phyloP scores from a whole-genome alignment of 768 basidiomycete genomes.

The Leccinum variicolor region DNA sequence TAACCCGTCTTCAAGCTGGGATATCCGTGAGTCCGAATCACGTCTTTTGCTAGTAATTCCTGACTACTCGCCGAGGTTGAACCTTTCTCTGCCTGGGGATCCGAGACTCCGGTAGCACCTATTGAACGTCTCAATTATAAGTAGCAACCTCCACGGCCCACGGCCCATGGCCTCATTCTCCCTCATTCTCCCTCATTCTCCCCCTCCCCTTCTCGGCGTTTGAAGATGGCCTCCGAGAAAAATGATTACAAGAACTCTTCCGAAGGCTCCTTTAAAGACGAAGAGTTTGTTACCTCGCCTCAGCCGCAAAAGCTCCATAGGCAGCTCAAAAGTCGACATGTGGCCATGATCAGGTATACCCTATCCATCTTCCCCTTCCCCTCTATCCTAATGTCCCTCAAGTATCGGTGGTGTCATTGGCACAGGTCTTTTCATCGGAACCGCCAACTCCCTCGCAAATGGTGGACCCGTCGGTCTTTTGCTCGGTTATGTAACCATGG shows the following conservation, averaged over 20 bases:
- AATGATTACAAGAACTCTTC: slow-evolving; percentile 6
- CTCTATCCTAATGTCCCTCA: slow-evolving; percentile 1
- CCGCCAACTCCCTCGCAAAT: slow-evolving; percentile 20
- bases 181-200: too few species aligned
- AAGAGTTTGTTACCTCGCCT: slow-evolving; percentile 11
- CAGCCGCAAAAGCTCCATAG: slow-evolving; percentile 38
- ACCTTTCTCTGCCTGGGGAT: too few species aligned
- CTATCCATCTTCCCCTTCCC: too few species aligned
- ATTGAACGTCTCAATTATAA: not conserved
- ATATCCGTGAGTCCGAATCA: too few species aligned
- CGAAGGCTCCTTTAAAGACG: slow-evolving; percentile 20
- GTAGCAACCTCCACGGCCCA: not conserved
- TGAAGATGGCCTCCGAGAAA: slow-evolving; percentile 23
- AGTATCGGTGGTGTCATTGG: slow-evolving; percentile 51
- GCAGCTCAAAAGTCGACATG: slow-evolving; percentile 73
- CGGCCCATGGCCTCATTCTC: not conserved
- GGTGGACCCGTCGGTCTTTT: slow-evolving; percentile 45
- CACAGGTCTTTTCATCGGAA: not conserved
- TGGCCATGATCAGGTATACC: slow-evolving; percentile 76
- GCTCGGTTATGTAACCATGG: slow-evolving; percentile 35
- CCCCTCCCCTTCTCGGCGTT: not conserved
- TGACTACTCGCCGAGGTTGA: too few species aligned
- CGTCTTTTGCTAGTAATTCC: too few species aligned
- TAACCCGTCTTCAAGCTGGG: too few species aligned
- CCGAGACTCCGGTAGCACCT: too few species aligned